These are phyloP conservation scores for Lentinula lateritia DNA, from an alignment of 768 basidiomycete species.

Conservation along the genomic window DNA sequence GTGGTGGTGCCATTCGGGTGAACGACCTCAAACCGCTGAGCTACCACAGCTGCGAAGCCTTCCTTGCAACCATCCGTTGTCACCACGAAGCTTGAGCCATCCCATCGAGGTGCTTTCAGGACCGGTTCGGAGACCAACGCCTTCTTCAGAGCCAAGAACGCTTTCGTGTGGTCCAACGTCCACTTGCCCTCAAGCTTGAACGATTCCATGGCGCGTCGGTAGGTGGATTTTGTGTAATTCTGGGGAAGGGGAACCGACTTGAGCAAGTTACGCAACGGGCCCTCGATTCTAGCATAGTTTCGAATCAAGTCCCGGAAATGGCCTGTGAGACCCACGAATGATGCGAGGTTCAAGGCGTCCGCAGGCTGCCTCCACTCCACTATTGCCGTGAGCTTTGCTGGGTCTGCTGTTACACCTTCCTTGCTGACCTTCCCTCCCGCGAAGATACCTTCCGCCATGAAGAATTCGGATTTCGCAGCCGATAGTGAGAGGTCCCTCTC, in stretches of 20 bases:
- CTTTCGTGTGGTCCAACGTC: too few species aligned
- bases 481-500: too few species aligned
- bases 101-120: conserved; percentile 21
- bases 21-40: conserved; percentile 16
- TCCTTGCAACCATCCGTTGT: too few species aligned
- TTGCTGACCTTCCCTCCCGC: conserved; percentile 3
- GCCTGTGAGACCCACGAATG: too few species aligned
- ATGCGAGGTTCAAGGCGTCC: conserved; percentile 12
- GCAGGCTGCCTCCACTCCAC: conserved; percentile 2
- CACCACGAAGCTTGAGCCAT: too few species aligned
- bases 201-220: not conserved
- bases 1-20: conserved; percentile 15
- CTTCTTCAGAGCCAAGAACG: conserved; percentile 19
- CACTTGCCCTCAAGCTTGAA: not conserved
- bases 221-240: not conserved
- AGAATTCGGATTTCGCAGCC: conserved; percentile 7
- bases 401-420: conserved; percentile 5
- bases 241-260: conserved; percentile 2
- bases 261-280: conserved; percentile 16
- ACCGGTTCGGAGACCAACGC: conserved; percentile 26
- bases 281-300: conserved; percentile 8
- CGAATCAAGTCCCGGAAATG: too few species aligned
- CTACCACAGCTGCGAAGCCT: conserved; percentile 23
- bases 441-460: conserved; percentile 5
- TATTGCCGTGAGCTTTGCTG: conserved; percentile 5